phyloP scores from a whole-genome alignment of 768 basidiomycete species.

The Mycena pura region DNA sequence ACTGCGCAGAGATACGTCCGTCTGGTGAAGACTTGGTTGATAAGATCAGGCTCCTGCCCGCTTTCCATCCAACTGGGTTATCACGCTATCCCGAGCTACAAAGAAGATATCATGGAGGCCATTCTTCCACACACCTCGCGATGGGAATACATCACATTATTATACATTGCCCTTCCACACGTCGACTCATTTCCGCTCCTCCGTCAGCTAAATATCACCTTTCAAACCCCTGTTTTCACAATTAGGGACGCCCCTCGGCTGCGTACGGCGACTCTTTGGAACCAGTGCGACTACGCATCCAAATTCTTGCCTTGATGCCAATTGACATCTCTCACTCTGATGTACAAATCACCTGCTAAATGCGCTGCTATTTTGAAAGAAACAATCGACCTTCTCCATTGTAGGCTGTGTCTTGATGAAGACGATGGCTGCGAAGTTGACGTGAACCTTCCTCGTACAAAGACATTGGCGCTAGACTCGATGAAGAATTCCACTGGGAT shows the following conservation, averaged over 20 bases:
- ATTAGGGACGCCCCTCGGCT: neutral
- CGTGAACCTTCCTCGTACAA: neutral
- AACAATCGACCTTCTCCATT: neutral
- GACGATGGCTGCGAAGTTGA: neutral
- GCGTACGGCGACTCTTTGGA: neutral
- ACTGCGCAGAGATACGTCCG: neutral
- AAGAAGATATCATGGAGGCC: neutral
- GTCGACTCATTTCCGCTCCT: neutral
- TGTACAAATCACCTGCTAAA: neutral
- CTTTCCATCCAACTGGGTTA: neutral
- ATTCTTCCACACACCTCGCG: neutral
- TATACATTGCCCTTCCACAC: neutral
- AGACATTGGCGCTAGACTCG: neutral
- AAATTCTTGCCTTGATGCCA: neutral
- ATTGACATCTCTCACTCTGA: neutral
- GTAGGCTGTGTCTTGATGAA: neutral
- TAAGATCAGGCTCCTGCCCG: neutral
- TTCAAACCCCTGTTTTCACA: too few relatives aligned
- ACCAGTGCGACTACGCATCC: neutral
- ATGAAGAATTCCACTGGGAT: neutral
- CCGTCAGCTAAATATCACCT: neutral
- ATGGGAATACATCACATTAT: conserved; percentile 4
- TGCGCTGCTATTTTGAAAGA: neutral
- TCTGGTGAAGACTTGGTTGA: neutral
- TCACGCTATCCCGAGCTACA: too few relatives aligned